Evolutionary conservation across 129 eudicot species (phyloP).

Genomic region (Pulicaria dysenterica): DNA sequence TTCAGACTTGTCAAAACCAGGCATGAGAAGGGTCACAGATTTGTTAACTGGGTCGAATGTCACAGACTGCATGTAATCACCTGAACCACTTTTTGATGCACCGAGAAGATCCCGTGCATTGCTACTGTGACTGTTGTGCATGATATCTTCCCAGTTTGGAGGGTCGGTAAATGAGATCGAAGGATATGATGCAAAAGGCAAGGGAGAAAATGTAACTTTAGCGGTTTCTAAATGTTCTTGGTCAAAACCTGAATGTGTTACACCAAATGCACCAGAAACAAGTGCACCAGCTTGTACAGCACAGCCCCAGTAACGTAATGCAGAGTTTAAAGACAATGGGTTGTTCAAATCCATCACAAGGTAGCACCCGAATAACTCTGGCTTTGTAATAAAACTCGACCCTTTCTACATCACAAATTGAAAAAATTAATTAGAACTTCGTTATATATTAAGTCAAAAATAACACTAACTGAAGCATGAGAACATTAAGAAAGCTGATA

Average conservation of each 20-base stretch:
- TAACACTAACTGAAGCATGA: neutral
- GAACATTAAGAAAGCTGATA: slow-evolving; percentile 14
- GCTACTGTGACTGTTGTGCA: slow-evolving; percentile 37
- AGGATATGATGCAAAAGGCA: slow-evolving; percentile 72
- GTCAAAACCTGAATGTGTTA: slow-evolving; percentile 36
- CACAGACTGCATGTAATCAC: slow-evolving; percentile 42
- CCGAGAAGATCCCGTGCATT: slow-evolving; percentile 54
- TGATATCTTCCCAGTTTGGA: slow-evolving; percentile 62
- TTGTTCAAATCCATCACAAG: slow-evolving; percentile 66
- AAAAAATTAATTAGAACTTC: too few relatives aligned
- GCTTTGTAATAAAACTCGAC: slow-evolving; percentile 70
- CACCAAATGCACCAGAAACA: slow-evolving; percentile 81
- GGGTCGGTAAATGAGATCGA: slow-evolving; percentile 35
- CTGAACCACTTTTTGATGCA: slow-evolving; percentile 22
- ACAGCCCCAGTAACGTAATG: slow-evolving; percentile 94
- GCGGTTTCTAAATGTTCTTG: slow-evolving; percentile 44
- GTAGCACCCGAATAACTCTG: slow-evolving; percentile 69
- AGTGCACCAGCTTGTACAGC: slow-evolving; percentile 84
- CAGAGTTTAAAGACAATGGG: slow-evolving; percentile 57
- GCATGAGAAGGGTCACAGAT: slow-evolving; percentile 84
- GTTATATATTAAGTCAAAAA: too few relatives aligned
- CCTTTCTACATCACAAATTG: slow-evolving; percentile 60
- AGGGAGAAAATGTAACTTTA: slow-evolving; percentile 54
- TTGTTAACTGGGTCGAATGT: slow-evolving; percentile 67
- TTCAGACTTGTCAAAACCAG: slow-evolving; percentile 96